Evolutionary conservation across 2,329 filamentous ascomycete genomes (phyloP), one percentile per base, ranked within the genome.

Genomic region (Pestalotiopsis sp.): DNA sequence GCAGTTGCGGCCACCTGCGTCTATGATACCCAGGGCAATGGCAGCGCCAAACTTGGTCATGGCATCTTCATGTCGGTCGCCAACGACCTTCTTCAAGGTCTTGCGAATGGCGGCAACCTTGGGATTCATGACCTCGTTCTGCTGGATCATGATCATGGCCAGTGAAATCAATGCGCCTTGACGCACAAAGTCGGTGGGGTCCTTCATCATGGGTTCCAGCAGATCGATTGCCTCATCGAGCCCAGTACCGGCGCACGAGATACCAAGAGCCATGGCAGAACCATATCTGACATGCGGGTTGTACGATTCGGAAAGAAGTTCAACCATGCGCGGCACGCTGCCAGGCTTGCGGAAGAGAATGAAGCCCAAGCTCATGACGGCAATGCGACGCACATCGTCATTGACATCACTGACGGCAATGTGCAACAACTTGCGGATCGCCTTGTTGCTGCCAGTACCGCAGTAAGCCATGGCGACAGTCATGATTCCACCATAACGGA

Each of bases 31-130:
- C 20, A 99, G 87, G 11, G 96, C 96, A 31, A 99, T 87, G 61
- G 96, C 94, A 74, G 94, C 95, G 75, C 96, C 96, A 73, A 99
- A 99, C 81, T 99, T 99, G 78, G 96, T 97, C 95, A 99, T 98
- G 70, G 96, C 96, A 84, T 99, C 96, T 81, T 99, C 96, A 75
- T 99, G 96, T 66, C 96, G 92, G 80, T 99, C 96, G 52, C 92
- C 90, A 27, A 98, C 91, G 68, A 98, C 94, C 86, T 97, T 98
- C 84, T 94, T 92, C 71, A 99, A 89, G 3, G 93, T 95, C 85
- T 98, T 98, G 75, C 96, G 92, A 73, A 98, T 95, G 1, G 91
- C 89, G 25, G 91, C 90, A 62, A 98, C 95, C 85, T 98, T 98
- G 75, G 96, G 95, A 82, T 98, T 99, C 94, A 98, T 97, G 36